Percentiles rank a stretch among this genome's conserved stretches.
These are phyloP conservation scores for Lachancea kluyveri DNA, from an alignment of 805 yeast genomes.

Conservation along the genomic window DNA sequence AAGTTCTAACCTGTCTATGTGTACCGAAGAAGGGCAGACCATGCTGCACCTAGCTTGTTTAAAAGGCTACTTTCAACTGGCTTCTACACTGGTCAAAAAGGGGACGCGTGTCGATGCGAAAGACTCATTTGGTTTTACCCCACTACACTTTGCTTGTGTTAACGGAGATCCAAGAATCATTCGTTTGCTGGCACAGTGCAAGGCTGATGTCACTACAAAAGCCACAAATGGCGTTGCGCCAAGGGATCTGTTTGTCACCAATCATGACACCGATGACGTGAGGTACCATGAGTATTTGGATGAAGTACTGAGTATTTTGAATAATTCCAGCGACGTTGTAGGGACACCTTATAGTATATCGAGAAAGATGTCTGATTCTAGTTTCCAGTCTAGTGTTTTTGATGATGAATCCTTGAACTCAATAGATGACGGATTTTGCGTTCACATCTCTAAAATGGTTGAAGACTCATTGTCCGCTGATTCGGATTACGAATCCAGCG, in stretches of 20 bases:
- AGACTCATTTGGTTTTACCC: conserved; percentile 80
- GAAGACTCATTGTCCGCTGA: conserved; percentile 26
- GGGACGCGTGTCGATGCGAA: conserved; percentile 64
- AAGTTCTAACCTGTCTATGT: conserved; percentile 74
- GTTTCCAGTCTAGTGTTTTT: conserved; percentile 23
- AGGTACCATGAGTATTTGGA: conserved; percentile 31
- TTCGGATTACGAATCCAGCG: conserved; percentile 27
- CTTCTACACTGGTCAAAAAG: conserved; percentile 54
- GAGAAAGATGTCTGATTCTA: conserved; percentile 22
- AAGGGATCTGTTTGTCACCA: conserved; percentile 25
- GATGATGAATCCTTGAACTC: conserved; percentile 29
- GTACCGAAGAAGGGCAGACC: conserved; percentile 80
- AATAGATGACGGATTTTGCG: conserved; percentile 22
- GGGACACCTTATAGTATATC: conserved; percentile 7
- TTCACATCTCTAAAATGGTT: conserved; percentile 32
- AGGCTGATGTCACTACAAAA: conserved; percentile 49
- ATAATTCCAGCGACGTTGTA: conserved; percentile 10
- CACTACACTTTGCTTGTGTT: conserved; percentile 80
- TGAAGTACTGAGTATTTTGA: conserved; percentile 29
- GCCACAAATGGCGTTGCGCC: conserved; percentile 46
- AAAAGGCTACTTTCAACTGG: conserved; percentile 61
- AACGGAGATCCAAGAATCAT: conserved; percentile 67
- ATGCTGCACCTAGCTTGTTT: conserved; percentile 80
- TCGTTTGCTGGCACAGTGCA: conserved; percentile 53
- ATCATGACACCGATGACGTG: conserved; percentile 30